Evolutionary conservation across 2,329 filamentous ascomycete genomes (phyloP).

Genomic region (Davidsoniella eucalypti): DNA sequence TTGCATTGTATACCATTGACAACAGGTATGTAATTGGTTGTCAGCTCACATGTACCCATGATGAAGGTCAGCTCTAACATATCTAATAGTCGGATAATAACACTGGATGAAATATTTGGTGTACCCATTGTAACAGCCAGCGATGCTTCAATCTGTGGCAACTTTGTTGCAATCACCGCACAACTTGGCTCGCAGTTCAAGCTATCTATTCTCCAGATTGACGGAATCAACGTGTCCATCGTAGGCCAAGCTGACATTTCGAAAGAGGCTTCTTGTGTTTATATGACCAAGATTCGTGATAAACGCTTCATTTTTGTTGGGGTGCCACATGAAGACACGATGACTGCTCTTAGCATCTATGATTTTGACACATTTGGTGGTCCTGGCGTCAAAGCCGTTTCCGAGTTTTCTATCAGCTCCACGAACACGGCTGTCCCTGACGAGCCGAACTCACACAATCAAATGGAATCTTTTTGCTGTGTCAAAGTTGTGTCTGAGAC

Average conservation of each 20-base stretch:
- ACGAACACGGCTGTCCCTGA: neutral
- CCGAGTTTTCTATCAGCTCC: slow-evolving; percentile 3
- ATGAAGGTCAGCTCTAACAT: slow-evolving; percentile 14
- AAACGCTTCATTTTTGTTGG: slow-evolving; percentile 17
- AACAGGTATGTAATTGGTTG: slow-evolving; percentile 21
- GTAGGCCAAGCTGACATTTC: neutral
- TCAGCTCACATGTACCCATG: neutral
- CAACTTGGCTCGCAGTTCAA: slow-evolving; percentile 15
- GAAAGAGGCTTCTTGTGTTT: slow-evolving; percentile 33
- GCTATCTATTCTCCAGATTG: slow-evolving; percentile 1
- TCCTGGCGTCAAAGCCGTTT: neutral
- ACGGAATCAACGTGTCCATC: neutral
- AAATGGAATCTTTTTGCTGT: slow-evolving; percentile 30
- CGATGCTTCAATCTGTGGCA: slow-evolving; percentile 26
- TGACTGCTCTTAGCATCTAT: slow-evolving; percentile 9
- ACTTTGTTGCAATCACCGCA: slow-evolving; percentile 27
- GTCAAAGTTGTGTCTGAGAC: slow-evolving; percentile 22
- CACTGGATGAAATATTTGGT: slow-evolving; percentile 20
- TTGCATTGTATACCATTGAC: slow-evolving; percentile 24
- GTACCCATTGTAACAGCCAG: slow-evolving; percentile 20
- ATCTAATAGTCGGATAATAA: slow-evolving; percentile 18
- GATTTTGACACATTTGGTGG: slow-evolving; percentile 1
- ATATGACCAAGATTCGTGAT: slow-evolving; percentile 16
- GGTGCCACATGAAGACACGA: slow-evolving; percentile 15
- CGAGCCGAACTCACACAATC: slow-evolving; percentile 6